Evolutionary conservation across 2,329 filamentous ascomycete species (phyloP), one percentile per base, ranked within the genome.

Genomic region (Fusarium sp.): DNA sequence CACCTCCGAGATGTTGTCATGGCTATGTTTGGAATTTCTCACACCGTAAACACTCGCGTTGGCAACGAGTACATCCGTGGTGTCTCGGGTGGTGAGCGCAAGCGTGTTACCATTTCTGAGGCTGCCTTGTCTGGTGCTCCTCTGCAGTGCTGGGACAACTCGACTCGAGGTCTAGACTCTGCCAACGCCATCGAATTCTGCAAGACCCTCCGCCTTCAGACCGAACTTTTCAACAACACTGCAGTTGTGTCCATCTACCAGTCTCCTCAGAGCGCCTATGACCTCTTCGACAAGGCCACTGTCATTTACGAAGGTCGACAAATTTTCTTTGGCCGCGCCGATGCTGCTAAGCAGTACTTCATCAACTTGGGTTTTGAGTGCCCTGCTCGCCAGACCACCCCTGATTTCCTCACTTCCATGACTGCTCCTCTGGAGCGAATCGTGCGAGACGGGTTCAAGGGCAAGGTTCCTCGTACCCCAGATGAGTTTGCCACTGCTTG

Each of bases 181-280:
- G 90, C 90, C 78, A 93, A 92, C 76, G 90, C 91, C 51, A 85
- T 93, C 61, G 90, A 92, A 77, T 93, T 93, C 76, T 89, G 87
- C 78, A 90, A 87, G 79, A 92, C 89, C 2, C 81, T 93, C 11
- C 86, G 89, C 36, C 81, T 90, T 49, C 85, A 89, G 75, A 88
- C 89, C 2, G 89, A 92, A 72, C 83, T 92, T 31, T 90, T 88
- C 63, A 84, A 84, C 63, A 87, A 81, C 74, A 90, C 90, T 4
- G 88, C 89, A 25, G 85, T 85, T 63, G 90, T 93, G 33, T 90
- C 90, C 66, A 92, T 93, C 77, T 93, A 93, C 78, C 90, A 93
- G 77, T 86, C 90, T 5, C 85, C 87, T 1, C 87, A 89, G 75
- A 82, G 79, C 49, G 86, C 85, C 57, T 93, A 91, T 74, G 90